These are phyloP conservation scores for Nemophila menziesii DNA, from an alignment of 257 asterid genomes.

Conservation along the genomic window DNA sequence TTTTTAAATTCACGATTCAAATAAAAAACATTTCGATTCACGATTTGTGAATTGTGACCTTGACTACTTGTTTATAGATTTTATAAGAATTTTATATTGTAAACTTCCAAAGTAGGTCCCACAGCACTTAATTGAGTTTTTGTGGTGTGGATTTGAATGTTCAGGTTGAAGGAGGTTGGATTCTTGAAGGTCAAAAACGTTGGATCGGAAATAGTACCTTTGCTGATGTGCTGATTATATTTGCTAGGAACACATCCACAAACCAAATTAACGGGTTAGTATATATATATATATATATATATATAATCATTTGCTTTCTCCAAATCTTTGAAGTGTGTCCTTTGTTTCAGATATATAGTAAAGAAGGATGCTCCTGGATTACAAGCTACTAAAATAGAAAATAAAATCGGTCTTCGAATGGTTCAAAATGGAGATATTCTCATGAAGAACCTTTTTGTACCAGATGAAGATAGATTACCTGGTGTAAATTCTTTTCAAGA, in stretches of 20 bases:
- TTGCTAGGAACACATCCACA: conserved; percentile 65
- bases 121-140: neutral
- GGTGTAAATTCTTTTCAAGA: conserved; percentile 90
- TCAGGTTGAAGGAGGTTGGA: conserved; percentile 97
- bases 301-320: conserved; percentile 5
- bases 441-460: conserved; percentile 65
- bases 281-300: neutral
- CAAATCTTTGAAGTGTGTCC: conserved; percentile 15
- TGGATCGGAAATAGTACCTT: conserved; percentile 99
- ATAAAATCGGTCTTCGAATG: conserved; percentile 81
- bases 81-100: too few relatives aligned
- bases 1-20: too few relatives aligned
- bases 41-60: too few relatives aligned
- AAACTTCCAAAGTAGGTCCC: neutral
- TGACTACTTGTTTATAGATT: too few relatives aligned
- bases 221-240: conserved; percentile 74
- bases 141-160: neutral
- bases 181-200: conserved; percentile 91
- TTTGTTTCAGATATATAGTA: conserved; percentile 55
- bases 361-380: conserved; percentile 84
- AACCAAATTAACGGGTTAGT: conserved; percentile 86
- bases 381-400: conserved; percentile 82
- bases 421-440: conserved; percentile 94
- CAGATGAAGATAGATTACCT: conserved; percentile 83
- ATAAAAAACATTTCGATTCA: too few relatives aligned